A percentile compares a stretch with the other conserved stretches of the same genome.
phyloP scores from a whole-genome alignment of 169 alveolate species.

The Besnoitia besnoiti region DNA sequence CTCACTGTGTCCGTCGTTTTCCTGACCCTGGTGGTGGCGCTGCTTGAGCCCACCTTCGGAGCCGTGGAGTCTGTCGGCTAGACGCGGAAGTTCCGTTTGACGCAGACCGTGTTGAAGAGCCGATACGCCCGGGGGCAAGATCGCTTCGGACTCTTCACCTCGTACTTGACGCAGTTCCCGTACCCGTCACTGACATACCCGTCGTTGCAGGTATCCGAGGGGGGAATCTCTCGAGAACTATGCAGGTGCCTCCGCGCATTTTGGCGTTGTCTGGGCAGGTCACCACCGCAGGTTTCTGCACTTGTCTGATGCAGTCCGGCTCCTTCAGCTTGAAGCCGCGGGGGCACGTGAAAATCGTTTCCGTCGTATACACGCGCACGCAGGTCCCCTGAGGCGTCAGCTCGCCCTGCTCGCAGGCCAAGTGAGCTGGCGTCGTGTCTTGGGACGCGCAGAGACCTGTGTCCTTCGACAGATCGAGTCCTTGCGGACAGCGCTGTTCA shows the following conservation, averaged over 20 bases:
- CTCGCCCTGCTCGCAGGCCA: conserved; percentile 42
- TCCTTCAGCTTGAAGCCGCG: conserved; percentile 38
- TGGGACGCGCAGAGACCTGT: neutral
- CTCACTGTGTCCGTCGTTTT: neutral
- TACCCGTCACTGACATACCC: conserved; percentile 18
- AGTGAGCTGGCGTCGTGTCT: neutral
- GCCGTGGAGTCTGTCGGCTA: neutral
- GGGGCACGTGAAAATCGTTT: conserved; percentile 39
- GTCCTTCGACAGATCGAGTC: conserved; percentile 18
- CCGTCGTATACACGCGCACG: conserved; percentile 34
- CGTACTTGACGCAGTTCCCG: conserved; percentile 37
- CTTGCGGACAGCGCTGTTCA: conserved; percentile 27
- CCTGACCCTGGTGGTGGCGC: neutral
- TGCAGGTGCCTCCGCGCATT: conserved; percentile 47
- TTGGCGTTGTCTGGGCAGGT: conserved; percentile 42
- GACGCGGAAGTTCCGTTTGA: neutral
- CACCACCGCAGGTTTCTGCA: conserved; percentile 27
- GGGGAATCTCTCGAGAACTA: conserved; percentile 44
- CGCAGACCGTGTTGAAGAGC: conserved; percentile 49
- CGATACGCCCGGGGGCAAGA: conserved; percentile 46
- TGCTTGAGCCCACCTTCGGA: neutral
- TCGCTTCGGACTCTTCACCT: conserved; percentile 22
- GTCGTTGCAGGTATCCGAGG: conserved; percentile 41
- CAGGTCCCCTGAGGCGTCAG: conserved; percentile 64
- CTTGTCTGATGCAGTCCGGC: conserved; percentile 19